Conservation (phyloP, 2,329 filamentous ascomycete species). For the Ophiostoma novo-ulmi region DNA sequence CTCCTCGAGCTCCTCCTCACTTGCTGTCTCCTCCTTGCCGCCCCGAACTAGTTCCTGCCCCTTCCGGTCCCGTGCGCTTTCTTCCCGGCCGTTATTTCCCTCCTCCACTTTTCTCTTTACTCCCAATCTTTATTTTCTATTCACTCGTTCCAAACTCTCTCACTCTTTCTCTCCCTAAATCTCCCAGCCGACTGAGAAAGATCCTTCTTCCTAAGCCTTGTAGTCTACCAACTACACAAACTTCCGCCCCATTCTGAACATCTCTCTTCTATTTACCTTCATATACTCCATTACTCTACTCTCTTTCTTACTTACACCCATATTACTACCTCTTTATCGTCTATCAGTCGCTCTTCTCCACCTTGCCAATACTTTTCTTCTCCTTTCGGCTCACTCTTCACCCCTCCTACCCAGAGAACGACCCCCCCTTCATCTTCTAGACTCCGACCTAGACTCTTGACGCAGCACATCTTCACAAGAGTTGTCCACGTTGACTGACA, state of each 20-base stretch:
- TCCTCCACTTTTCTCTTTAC: slow-evolving; percentile 2
- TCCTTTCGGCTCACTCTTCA: background rate
- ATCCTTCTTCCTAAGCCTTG: background rate
- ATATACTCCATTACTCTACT: background rate
- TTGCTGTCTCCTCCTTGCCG: background rate
- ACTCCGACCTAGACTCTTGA: background rate
- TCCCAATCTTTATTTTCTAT: background rate
- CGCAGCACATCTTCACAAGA: background rate
- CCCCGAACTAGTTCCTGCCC: background rate
- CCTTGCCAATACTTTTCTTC: slow-evolving; percentile 9
- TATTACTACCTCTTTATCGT: background rate
- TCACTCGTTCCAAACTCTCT: background rate
- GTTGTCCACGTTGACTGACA: background rate
- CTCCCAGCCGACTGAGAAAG: too few relatives aligned
- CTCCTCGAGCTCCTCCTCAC: background rate
- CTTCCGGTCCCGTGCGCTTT: slow-evolving; percentile 11
- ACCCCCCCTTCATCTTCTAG: background rate
- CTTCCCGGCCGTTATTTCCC: slow-evolving; percentile 14
- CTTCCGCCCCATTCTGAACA: background rate
- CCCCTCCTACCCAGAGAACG: background rate
- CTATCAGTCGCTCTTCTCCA: background rate
- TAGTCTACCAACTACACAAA: too few relatives aligned
- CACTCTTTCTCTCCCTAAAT: background rate
- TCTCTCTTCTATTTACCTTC: background rate
- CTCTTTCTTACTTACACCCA: background rate